Conservation (phyloP, 495 filamentous ascomycete genomes). For the Penicillium lividum region DNA sequence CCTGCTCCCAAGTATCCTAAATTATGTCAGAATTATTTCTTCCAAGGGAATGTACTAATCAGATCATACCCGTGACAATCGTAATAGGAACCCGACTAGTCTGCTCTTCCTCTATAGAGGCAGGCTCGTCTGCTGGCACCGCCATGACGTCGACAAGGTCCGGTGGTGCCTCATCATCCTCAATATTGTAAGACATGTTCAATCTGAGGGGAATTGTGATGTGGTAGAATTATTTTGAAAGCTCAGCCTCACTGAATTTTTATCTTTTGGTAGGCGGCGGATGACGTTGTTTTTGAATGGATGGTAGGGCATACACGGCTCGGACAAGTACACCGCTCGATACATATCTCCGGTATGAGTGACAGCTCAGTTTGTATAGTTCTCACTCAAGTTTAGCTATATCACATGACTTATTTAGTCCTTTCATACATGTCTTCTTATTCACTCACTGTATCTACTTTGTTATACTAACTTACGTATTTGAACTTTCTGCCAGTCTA, state of each 20-base stretch:
- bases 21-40: conserved; percentile 1
- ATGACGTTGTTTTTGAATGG: conserved; percentile 41
- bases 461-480: no score
- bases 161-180: conserved; percentile 73
- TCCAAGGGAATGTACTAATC: no score
- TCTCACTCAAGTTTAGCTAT: no score
- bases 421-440: no score
- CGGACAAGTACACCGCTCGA: no score
- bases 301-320: conserved; percentile 32
- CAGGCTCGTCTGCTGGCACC: conserved; percentile 27
- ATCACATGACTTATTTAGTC: no score
- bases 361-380: no score
- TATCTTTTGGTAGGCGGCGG: conserved; percentile 17
- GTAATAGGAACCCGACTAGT: conserved; percentile 81
- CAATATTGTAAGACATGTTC: conserved; percentile 45
- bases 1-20: conserved; percentile 86
- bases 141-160: conserved; percentile 62
- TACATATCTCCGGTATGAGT: no score
- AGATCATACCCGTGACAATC: conserved; percentile 76
- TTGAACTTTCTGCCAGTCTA: no score
- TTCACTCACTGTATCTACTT: no score
- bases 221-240: conserved; percentile 1
- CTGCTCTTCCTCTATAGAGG: conserved; percentile 23
- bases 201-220: not conserved
- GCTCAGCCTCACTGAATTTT: not conserved